These are phyloP conservation scores for Hypoxylon lienhwacheense DNA, from an alignment of 495 filamentous ascomycete species.

Conservation along the genomic window DNA sequence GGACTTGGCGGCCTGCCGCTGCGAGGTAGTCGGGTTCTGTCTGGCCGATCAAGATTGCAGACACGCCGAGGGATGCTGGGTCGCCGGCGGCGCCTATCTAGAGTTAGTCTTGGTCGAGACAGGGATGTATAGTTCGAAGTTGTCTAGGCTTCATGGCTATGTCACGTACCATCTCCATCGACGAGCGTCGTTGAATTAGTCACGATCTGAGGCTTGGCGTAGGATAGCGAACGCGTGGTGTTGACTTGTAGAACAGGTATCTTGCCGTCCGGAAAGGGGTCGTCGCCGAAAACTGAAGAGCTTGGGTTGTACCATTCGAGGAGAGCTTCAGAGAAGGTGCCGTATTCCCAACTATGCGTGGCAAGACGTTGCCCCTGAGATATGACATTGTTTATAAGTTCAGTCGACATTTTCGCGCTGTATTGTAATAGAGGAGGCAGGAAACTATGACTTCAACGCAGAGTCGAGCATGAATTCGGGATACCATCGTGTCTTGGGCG, in stretches of 20 bases:
- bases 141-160: neutral
- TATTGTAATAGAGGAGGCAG: too few relatives aligned
- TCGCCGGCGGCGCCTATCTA: conserved; percentile 42
- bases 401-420: conserved; percentile 18
- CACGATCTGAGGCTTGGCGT: conserved; percentile 41
- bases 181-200: conserved; percentile 38
- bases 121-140: neutral
- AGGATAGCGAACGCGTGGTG: conserved; percentile 38
- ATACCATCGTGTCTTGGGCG: neutral
- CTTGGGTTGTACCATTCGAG: conserved; percentile 50
- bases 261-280: conserved; percentile 46
- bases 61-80: conserved; percentile 52
- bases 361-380: conserved; percentile 28
- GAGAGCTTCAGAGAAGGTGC: conserved; percentile 52
- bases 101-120: neutral
- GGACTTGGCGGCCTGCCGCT: conserved; percentile 45
- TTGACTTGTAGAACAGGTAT: conserved; percentile 40
- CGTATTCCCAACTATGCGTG: conserved; percentile 53
- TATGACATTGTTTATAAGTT: conserved; percentile 28
- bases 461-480: neutral
- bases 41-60: conserved; percentile 50
- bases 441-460: too few relatives aligned
- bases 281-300: conserved; percentile 48
- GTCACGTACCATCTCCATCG: conserved; percentile 33
- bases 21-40: conserved; percentile 39